A percentile compares a stretch with the other conserved stretches of the same genome.
phyloP scores from a whole-genome alignment of 805 yeast genomes.

The Candida nanaspora region DNA sequence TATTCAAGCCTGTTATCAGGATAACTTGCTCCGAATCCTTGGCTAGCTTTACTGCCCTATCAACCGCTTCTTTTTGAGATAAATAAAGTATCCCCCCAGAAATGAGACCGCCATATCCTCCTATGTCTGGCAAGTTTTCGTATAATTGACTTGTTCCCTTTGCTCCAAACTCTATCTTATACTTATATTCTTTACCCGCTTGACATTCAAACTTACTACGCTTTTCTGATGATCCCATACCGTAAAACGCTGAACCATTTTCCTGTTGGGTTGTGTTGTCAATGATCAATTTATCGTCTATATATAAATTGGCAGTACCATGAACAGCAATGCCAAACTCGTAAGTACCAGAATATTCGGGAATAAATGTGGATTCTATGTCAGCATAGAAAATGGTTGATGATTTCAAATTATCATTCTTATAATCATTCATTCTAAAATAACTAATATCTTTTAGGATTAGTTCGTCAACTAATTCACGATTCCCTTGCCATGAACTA shows the following conservation, averaged over 20 bases:
- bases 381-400: conserved; percentile 31
- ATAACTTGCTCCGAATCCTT: conserved; percentile 28
- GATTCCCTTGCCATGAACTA: not conserved
- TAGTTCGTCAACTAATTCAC: not conserved
- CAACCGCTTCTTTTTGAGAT: conserved; percentile 8
- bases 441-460: conserved; percentile 5
- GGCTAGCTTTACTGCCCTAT: conserved; percentile 28
- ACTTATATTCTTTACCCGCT: conserved; percentile 37
- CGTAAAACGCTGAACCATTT: conserved; percentile 44
- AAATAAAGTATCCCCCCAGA: conserved; percentile 10
- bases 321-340: conserved; percentile 43
- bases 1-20: conserved; percentile 22
- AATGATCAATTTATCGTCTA: conserved; percentile 45
- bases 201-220: conserved; percentile 29
- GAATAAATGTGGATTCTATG: conserved; percentile 34
- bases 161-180: conserved; percentile 38
- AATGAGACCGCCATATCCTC: conserved; percentile 16
- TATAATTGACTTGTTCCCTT: not conserved
- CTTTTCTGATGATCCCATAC: conserved; percentile 48
- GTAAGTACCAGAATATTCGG: conserved; percentile 42
- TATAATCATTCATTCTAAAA: conserved; percentile 23
- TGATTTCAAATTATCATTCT: conserved; percentile 1
- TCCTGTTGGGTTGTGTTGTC: conserved; percentile 50
- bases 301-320: conserved; percentile 50
- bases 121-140: not conserved